Evolutionary conservation across 163 green algal species (phyloP), one percentile per base, ranked within the genome.

Genomic region (Scenedesmus sp.): DNA sequence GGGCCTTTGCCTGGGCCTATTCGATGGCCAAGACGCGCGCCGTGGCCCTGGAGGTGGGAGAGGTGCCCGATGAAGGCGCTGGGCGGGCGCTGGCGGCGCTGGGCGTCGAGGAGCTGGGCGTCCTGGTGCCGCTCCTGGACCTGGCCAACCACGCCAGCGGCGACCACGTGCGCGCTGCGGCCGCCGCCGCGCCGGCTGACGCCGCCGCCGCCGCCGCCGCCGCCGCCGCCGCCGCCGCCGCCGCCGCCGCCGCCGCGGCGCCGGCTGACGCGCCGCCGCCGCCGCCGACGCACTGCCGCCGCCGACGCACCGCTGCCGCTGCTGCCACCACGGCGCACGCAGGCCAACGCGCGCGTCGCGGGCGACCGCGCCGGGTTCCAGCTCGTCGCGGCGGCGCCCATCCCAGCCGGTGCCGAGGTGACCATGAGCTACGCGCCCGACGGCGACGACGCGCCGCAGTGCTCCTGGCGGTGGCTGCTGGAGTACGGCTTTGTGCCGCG

Each of bases 401-500:
- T 76, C 17, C n/a, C 51, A 3, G 9, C 50, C 33, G 58, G 29
- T 48, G 13, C 24, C 6, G 33, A 76, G 67, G 34, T 76, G 18
- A 65, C 54, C 51, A 76, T 76, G 11, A 65, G 50, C 14, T 76
- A 76, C 31, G 64, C 64, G 33, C 51, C 67, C 10, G 36, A 31
- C 20, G 67, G 64, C 28, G 67, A 63, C 54, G 67, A 66, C 1
- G 56, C 6, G 15, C 67, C 67, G 2, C 15, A 42, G 26, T 76
- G 67, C 33, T 76, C 67, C 22, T 76, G 67, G 67, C 58, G 67
- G 7, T 66, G 67, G 67, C 67, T 76, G 33, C 67, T 76, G 51
- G 67, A 76, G 10, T 15, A 15, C 7, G 39, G 39, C 39, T 47
- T 47, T 47, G 39, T 47, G 39, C 39, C 39, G 39, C 39, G 39